These are phyloP conservation scores for Wickerhamiella azyma DNA, from an alignment of 805 yeast species.

Conservation along the genomic window DNA sequence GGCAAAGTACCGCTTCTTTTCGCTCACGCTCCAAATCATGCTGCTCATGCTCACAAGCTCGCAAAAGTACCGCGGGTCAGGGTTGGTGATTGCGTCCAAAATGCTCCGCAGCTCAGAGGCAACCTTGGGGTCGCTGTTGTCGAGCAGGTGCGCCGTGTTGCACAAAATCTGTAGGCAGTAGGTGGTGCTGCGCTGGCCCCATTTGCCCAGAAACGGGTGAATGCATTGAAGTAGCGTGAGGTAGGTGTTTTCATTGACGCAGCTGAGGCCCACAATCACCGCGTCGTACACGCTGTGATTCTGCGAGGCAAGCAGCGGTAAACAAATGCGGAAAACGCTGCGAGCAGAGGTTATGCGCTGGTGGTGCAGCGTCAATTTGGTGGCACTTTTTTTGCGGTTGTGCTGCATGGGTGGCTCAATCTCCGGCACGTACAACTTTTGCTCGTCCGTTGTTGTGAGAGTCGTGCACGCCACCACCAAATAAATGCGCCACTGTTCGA, in stretches of 20 bases:
- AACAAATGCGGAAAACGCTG: slow-evolving; percentile 73
- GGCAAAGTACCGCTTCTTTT: slow-evolving; percentile 51
- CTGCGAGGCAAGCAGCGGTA: slow-evolving; percentile 63
- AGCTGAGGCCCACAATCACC: slow-evolving; percentile 75
- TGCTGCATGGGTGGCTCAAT: slow-evolving; percentile 28
- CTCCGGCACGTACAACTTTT: slow-evolving; percentile 52
- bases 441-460: slow-evolving; percentile 78
- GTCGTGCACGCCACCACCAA: slow-evolving; percentile 86
- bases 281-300: slow-evolving; percentile 69
- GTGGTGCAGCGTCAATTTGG: slow-evolving; percentile 68
- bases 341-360: slow-evolving; percentile 88
- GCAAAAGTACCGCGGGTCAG: slow-evolving; percentile 66
- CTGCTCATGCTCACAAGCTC: slow-evolving; percentile 35
- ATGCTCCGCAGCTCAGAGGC: slow-evolving; percentile 41
- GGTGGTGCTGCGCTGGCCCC: slow-evolving; percentile 34
- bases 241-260: slow-evolving; percentile 81
- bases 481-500: slow-evolving; percentile 81
- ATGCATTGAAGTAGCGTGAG: slow-evolving; percentile 65
- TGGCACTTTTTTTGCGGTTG: slow-evolving; percentile 53
- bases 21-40: slow-evolving; percentile 12
- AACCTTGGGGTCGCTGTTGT: slow-evolving; percentile 53
- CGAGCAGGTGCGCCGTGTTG: slow-evolving; percentile 50
- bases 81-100: slow-evolving; percentile 33
- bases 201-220: slow-evolving; percentile 39
- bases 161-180: slow-evolving; percentile 69